Base-by-base conservation (phyloP, 352 stramenopile species). In the Phytophthora crassamura region DNA sequence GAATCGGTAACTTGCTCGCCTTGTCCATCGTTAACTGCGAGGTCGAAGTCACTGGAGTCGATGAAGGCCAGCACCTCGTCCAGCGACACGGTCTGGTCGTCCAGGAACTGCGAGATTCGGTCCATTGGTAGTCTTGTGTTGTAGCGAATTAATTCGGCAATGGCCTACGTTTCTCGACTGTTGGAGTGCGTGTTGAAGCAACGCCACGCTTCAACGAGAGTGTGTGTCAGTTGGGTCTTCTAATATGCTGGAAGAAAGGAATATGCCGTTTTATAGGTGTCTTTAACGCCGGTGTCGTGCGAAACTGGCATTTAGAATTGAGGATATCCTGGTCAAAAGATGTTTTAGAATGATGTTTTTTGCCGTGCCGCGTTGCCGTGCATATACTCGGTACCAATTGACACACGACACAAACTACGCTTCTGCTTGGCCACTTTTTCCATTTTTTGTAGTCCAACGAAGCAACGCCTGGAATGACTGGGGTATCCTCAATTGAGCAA, bases 11-110 rank as follows among this genome's bases (percentile, higher is more conserved):
- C n/a, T 34, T 48, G 55, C 0, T 22, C 10, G 36, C 35, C 2
- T n/a, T 28, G 43, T 6, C 1, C 2, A 5, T 50, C 28, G 10
- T 14, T 6, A 18, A 9, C 8, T 33, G 36, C 28, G 5, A 48
- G 10, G 34, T 45, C 38, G 32, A 70, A 70, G 34, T 70, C 41
- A 49, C 34, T 47, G 0, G 47, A 54, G 47, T 70, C 62, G 40
- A 70, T 50, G 11, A 65, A 52, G 11, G 55, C 40, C 3, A 70
- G 28, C 14, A 70, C 12, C 46, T 70, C 62, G 12, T 70, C 62
- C 4, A 70, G 47, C 7, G 55, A 41, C 15, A 39, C 15, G 14
- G 16, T 11, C 5, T 47, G n/a, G 4, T 60, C 48, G 15, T 60
- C 36, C 2, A 70, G 16, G 7, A 61, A 38, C 15, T 38, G 14